phyloP scores from a whole-genome alignment of 108 stramenopile genomes.

The Cyclotella atomus region DNA sequence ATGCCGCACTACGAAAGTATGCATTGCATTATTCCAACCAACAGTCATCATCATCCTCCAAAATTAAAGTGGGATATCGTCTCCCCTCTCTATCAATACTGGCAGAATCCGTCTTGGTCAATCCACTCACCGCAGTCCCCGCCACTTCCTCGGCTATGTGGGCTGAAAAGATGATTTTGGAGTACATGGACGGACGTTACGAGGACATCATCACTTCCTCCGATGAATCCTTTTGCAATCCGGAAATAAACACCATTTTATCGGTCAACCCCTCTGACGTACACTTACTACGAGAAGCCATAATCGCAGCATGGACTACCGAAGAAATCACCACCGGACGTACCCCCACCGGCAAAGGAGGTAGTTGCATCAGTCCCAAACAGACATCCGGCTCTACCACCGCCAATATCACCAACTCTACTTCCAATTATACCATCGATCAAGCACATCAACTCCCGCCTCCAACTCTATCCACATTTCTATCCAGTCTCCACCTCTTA shows the following conservation, averaged over 20 bases:
- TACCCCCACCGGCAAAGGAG: constrained; percentile 27
- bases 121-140: constrained; percentile 74
- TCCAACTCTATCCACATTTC: constrained; percentile 8
- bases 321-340: constrained; percentile 43
- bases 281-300: constrained; percentile 22
- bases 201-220: constrained; percentile 16
- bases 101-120: constrained; percentile 70
- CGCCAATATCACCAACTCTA: too few relatives aligned
- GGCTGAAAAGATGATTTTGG: constrained; percentile 84
- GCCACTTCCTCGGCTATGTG: constrained; percentile 55
- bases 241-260: not conserved
- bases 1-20: constrained; percentile 57
- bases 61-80: constrained; percentile 35
- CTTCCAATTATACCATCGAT: not conserved
- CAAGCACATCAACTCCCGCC: not conserved
- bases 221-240: not conserved
- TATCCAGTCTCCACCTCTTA: constrained; percentile 4
- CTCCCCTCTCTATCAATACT: constrained; percentile 77
- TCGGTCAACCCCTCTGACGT: not conserved
- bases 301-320: constrained; percentile 39
- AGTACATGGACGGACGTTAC: constrained; percentile 60
- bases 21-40: constrained; percentile 26
- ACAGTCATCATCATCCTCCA: not conserved
- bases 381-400: not conserved
- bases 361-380: not conserved